A percentile compares a stretch with the other conserved stretches of the same genome.
phyloP scores from a whole-genome alignment of 1,284 basidiomycete species.

The Exobasidium rhododendri region DNA sequence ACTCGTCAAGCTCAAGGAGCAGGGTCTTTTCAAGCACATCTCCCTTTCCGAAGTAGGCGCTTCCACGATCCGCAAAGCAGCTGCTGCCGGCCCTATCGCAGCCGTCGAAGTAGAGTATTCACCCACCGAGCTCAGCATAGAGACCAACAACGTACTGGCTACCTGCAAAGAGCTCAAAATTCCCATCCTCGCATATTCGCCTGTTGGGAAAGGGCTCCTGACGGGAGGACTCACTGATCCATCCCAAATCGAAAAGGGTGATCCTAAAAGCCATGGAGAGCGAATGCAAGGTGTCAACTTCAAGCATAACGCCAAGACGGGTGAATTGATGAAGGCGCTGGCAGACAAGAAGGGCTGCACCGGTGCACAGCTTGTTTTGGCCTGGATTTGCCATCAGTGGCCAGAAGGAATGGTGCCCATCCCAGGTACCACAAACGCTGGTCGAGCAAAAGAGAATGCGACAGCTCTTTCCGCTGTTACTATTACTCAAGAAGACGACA shows the following conservation, averaged over 20 bases:
- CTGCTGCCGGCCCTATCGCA: constrained; percentile 55
- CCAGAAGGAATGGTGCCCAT: constrained; percentile 60
- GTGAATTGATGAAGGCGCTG: constrained; percentile 56
- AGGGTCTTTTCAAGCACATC: constrained; percentile 45
- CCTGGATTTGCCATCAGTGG: constrained; percentile 63
- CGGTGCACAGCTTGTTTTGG: constrained; percentile 63
- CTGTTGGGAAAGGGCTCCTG: constrained; percentile 64
- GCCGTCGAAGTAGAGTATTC: constrained; percentile 68
- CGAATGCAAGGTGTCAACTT: constrained; percentile 61
- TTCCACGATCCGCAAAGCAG: constrained; percentile 33
- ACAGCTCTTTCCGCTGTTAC: not conserved
- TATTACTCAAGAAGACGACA: not conserved
- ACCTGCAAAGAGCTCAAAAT: constrained; percentile 59
- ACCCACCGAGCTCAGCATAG: constrained; percentile 61
- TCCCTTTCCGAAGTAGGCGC: constrained; percentile 42
- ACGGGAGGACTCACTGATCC: constrained; percentile 62
- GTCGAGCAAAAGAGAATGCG: constrained; percentile 47
- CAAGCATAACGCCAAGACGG: constrained; percentile 62
- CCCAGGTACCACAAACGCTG: constrained; percentile 58
- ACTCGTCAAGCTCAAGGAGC: constrained; percentile 29
- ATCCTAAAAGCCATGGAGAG: constrained; percentile 57
- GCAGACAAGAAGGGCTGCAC: constrained; percentile 55
- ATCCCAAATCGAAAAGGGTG: constrained; percentile 62
- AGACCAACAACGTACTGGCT: constrained; percentile 56
- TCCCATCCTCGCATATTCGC: constrained; percentile 65